Base-by-base conservation (phyloP, 1,284 basidiomycete species). In the Psilocybe mexicana region DNA sequence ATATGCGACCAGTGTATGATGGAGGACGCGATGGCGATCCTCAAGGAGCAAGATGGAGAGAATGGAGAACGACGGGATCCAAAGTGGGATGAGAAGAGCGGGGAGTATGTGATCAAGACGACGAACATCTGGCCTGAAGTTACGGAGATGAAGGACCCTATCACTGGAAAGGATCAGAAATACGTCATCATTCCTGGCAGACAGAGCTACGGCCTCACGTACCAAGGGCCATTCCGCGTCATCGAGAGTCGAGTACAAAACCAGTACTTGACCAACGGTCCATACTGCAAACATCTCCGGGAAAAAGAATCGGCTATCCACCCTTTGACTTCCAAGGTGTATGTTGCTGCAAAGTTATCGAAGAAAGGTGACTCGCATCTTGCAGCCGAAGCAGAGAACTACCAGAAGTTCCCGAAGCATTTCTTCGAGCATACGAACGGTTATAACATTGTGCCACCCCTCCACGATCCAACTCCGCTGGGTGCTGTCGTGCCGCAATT, bases 401-500 rank as follows among this genome's bases (percentile, higher is more conserved):
- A 82, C 63, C 70, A 75, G 62, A 42, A 43, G 5, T 79, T 84
- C 63, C 76, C 78, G 1, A 52, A 61, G 14, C 75, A 80, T 59
- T 68, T 83, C 45, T 78, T 74, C 60, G 70, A 82, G 62, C 77
- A 82, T 55, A 81, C 75, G 74, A 78, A 68, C 58, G 80, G 80
- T 2, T 78, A 72, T 60, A 79, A 81, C 60, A 52, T 79, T 49
- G 62, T 78, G 4, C 61, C 65, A 11, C 79, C 79, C 33, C 46
- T 79, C 44, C 69, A 70, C 36, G 70, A 76, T 47, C 81, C 81
- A 0, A 74, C 77, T 0, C 81, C 81, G 7, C 70, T 77, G 6
- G 72, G 74, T 4, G 72, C 83, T 0, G 60, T 83, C 43, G 77
- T 81, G 3, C 82, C 83, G 6, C 81, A 82, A 65, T 84, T 77